Evolutionary conservation across 129 eudicot genomes (phyloP), one percentile per base, ranked within the genome.

Genomic region (Tagetes erecta): DNA sequence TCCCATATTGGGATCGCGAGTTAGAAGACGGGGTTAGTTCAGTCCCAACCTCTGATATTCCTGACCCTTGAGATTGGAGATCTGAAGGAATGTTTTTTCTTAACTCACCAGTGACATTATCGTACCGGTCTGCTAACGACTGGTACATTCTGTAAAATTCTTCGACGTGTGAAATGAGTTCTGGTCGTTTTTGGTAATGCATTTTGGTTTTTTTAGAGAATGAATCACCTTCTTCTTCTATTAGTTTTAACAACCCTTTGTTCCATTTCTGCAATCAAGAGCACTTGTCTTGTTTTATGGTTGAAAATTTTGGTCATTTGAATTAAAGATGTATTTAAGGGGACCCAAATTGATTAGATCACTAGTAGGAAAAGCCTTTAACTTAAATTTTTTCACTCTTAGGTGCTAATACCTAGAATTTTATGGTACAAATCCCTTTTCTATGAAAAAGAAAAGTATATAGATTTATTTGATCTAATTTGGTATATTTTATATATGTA

Each of bases 161-260:
- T 85, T 93, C 95, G 0, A 90, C 92, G 34, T 84, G 92, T 40
- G 79, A 41, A 5, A 93, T 50, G 27, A 93, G 75, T 73, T 86
- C 86, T 0, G 98, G 98, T 74, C 98, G 64, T 75, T 81, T 90
- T 81, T 88, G 87, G 70, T 93, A 93, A 80, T 93, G 90, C 95
- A 93, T 86, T 65, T 93, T 92, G 33, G 97, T 97, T 83, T 84
- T 93, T 51, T 90, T 93, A 47, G 98, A 91, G 46, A 93, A 90
- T 0, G 98, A 82, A 68, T 93, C 98, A 4, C 91, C 98, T 45
- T 90, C 98, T 35, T 88, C 91, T 80, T 93, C 98, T 3, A 93
- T 90, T 60, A 93, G 95, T 37, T 93, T 93, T 40, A 90, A 59
- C 97, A 93, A 90, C 87, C 49, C 84, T 84, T 51, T 80, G 92